Evolutionary conservation across 306 rosid genomes (phyloP).

Genomic region (Sophora flavescens): DNA sequence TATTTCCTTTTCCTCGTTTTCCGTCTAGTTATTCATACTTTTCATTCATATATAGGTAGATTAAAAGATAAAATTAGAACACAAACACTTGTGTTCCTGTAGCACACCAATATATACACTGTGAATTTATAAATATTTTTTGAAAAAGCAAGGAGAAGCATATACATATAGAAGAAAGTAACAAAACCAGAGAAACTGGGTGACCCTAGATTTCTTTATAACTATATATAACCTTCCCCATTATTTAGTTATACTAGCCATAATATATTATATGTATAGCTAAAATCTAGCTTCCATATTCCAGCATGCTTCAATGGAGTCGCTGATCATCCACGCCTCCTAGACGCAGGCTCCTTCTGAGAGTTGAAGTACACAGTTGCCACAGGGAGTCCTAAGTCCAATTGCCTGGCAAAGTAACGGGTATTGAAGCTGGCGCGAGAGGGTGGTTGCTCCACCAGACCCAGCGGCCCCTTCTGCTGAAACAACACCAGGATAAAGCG

Average conservation of each 20-base stretch:
- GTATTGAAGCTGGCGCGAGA: constrained; percentile 76
- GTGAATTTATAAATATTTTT: not conserved
- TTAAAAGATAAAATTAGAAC: not conserved
- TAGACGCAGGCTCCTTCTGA: constrained; percentile 78
- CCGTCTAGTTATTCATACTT: not conserved
- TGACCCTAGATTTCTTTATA: not conserved
- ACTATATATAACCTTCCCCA: not conserved
- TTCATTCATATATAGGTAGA: not conserved
- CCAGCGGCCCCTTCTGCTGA: constrained; percentile 65
- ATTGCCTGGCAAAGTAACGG: constrained; percentile 66
- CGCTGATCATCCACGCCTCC: constrained; percentile 49
- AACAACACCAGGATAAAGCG: constrained; percentile 76
- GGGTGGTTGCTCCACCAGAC: constrained; percentile 68
- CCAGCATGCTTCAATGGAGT: not conserved
- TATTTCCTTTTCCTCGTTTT: not conserved
- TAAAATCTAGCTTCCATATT: not conserved
- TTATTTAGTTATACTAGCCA: constrained; percentile 21
- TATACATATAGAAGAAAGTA: not conserved
- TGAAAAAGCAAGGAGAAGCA: constrained; percentile 15
- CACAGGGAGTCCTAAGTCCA: constrained; percentile 76
- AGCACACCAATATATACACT: not conserved
- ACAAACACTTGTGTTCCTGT: not conserved
- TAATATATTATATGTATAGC: not conserved
- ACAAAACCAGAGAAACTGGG: constrained; percentile 8
- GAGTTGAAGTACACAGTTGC: constrained; percentile 89